These are phyloP conservation scores for Chrysoporthe cubensis DNA, from an alignment of 2,329 filamentous ascomycete species.

Conservation along the genomic window DNA sequence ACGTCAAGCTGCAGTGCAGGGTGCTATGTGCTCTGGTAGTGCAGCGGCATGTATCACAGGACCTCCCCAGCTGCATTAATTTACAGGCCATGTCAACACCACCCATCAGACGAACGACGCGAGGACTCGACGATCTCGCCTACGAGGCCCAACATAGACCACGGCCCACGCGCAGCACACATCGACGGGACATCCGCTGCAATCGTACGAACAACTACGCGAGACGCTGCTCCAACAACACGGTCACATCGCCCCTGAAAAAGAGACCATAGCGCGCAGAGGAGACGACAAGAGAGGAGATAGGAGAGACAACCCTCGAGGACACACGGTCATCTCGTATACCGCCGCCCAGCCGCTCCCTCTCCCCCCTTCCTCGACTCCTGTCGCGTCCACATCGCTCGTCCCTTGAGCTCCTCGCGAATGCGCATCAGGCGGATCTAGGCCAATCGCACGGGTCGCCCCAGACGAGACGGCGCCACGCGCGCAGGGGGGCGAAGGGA, in stretches of 20 bases:
- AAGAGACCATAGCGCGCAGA: neutral
- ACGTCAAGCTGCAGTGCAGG: neutral
- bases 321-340: neutral
- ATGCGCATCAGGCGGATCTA: neutral
- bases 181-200: neutral
- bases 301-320: neutral
- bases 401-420: neutral
- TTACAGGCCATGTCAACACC: neutral
- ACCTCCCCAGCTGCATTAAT: neutral
- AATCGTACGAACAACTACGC: neutral
- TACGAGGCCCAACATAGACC: neutral
- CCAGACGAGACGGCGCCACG: conserved; percentile 12
- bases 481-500: conserved; percentile 3
- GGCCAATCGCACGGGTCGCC: neutral
- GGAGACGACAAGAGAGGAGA: neutral
- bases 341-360: no score
- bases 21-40: neutral
- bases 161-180: neutral
- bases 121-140: neutral
- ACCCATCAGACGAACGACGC: neutral
- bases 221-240: neutral
- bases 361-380: neutral
- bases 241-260: neutral
- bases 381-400: neutral
- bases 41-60: neutral